These are phyloP conservation scores for Phialemonium atrogriseum DNA, from an alignment of 2,329 filamentous ascomycete genomes.

Conservation along the genomic window DNA sequence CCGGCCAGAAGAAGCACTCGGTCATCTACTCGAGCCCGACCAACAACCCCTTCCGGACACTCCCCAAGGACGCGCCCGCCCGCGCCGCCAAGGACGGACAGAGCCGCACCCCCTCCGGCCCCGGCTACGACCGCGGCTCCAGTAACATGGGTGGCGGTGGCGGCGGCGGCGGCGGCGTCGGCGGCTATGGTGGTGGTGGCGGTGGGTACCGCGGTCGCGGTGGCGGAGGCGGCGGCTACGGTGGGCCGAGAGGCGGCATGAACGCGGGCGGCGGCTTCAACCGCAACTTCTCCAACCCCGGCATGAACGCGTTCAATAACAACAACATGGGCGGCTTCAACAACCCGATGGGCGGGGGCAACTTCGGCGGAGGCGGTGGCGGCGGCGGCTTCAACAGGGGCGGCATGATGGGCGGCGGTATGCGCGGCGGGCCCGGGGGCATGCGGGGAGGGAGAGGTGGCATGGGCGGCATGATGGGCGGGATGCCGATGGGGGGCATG, in stretches of 20 bases:
- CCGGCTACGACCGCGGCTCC: conserved; percentile 35
- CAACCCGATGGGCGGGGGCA: conserved; percentile 24
- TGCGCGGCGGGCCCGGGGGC: conserved; percentile 36
- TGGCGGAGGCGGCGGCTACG: conserved; percentile 35
- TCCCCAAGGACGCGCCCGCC: conserved; percentile 79
- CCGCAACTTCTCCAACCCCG: conserved; percentile 30
- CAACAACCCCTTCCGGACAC: conserved; percentile 80
- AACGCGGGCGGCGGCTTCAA: conserved; percentile 35
- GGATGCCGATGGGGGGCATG: conserved; percentile 30
- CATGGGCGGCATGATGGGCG: conserved; percentile 51
- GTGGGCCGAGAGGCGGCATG: conserved; percentile 39
- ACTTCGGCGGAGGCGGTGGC: conserved; percentile 35
- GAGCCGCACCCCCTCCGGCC: conserved; percentile 40
- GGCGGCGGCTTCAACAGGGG: conserved; percentile 38
- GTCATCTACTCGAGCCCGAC: conserved; percentile 69
- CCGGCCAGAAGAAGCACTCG: conserved; percentile 60
- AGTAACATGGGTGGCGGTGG: conserved; percentile 30
- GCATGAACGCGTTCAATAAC: conserved; percentile 22
- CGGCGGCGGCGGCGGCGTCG: conserved; percentile 41
- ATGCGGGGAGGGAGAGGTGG: conserved; percentile 45
- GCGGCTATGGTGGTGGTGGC: conserved; percentile 45
- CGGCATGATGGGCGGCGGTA: conserved; percentile 39
- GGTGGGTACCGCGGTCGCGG: conserved; percentile 39
- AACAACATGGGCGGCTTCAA: conserved; percentile 39
- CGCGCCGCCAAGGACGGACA: conserved; percentile 57